Base-by-base conservation (phyloP, 2,329 filamentous ascomycete species). In the Podosphaera xanthii region DNA sequence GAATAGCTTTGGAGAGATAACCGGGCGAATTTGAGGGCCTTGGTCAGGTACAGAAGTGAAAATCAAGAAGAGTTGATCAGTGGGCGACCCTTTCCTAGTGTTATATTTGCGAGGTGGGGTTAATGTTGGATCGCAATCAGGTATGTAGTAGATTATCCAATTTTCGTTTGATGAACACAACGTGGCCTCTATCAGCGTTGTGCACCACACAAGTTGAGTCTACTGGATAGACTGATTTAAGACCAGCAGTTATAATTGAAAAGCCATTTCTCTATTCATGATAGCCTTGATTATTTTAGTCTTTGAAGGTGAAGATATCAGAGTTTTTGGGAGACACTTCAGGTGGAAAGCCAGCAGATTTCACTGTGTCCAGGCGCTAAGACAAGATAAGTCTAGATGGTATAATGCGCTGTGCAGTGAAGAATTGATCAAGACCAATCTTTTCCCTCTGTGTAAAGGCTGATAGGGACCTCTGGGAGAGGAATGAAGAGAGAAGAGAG, bases 1-100 rank as follows among this genome's bases (percentile, higher is more conserved):
- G 81, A 77, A 64, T 77, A 74, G 68, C 76, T 74, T 62, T 79
- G 75, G 60, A 77, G 72, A 58, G 78, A 78, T 22, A 62, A 81
- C 70, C 61, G 78, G 71, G 57, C 78, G 75, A 61, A 77, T 74
- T 61, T 80, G 74, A 60, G 79, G 76, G 63, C 36, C 71, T 71
- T 62, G 78, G 76, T 58, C 79, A 78, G 64, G 83, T 76, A 67
- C 83, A 78, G 67, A 77, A 78, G 70, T 83, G 83, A 74, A 83
- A 83, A 64, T 82, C 76, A 58, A 79, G 74, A 59, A 84, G 76
- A 70, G 81, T 79, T 59, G 77, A 78, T 66, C 82, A 77, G 70
- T 81, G 80, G 63, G 78, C 72, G 49, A 75, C 78, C 9, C n/a
- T 44, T 35, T 14, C 12, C 40, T 76, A 72, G 63, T 82, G 78